Conservation (phyloP, 768 basidiomycete genomes). For the Pulveroboletus ravenelii region DNA sequence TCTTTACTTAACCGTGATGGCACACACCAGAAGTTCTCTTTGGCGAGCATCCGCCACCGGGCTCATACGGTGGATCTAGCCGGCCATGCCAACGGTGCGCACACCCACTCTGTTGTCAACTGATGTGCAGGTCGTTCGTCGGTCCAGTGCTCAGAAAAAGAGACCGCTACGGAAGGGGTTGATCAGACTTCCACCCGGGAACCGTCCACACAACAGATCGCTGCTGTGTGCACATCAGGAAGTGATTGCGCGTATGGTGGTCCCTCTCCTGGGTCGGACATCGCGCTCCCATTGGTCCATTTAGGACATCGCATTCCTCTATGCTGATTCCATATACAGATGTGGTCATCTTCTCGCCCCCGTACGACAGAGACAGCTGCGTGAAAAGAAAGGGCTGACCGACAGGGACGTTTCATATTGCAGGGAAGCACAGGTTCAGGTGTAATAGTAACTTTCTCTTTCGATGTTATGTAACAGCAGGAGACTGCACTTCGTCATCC, state of each 20-base stretch:
- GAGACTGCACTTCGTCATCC: slow-evolving; percentile 5
- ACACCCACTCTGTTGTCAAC: background rate
- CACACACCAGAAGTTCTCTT: background rate
- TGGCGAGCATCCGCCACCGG: slow-evolving; percentile 19
- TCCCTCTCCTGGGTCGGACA: background rate
- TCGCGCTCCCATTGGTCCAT: background rate
- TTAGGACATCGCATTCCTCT: background rate
- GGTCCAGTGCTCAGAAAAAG: no score
- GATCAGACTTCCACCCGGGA: slow-evolving; percentile 19
- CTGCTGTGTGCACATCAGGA: slow-evolving; percentile 1
- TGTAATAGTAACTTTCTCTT: slow-evolving; percentile 25
- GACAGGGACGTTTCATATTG: slow-evolving; percentile 10
- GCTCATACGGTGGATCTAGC: background rate
- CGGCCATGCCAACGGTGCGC: slow-evolving; percentile 3
- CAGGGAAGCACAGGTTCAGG: slow-evolving; percentile 13
- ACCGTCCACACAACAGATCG: slow-evolving; percentile 19
- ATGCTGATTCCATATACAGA: background rate
- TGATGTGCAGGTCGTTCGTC: background rate
- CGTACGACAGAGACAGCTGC: background rate
- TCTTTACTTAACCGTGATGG: background rate
- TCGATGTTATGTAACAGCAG: slow-evolving; percentile 22
- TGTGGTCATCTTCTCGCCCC: background rate
- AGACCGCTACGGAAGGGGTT: background rate
- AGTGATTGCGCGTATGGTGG: background rate
- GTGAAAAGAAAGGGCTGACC: slow-evolving; percentile 2